Base-by-base conservation (phyloP, 805 yeast species). In the Komagataella pseudopastoris region DNA sequence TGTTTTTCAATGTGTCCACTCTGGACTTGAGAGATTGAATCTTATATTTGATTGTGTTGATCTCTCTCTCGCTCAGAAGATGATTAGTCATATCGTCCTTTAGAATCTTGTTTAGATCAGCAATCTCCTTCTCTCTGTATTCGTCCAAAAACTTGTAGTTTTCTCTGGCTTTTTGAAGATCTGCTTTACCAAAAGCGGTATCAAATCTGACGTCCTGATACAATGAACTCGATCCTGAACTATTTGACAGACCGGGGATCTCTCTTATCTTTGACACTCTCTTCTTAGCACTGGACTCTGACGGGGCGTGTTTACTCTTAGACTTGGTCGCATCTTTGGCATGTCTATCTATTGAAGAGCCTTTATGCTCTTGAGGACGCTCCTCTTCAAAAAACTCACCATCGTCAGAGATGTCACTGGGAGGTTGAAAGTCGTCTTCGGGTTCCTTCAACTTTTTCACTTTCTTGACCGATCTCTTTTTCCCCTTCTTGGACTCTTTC, bases 141-240 rank as follows among this genome's bases (percentile, higher is more conserved):
- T 85, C 89, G 64, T 89, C 96, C 53, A 93, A 68, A 62, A 93
- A 93, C 47, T 79, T 76, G 68, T 93, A 93, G 60, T 91, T 83
- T 59, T 80, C 78, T 54, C 97, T 73, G 16, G 86, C 77, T 53
- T 74, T 72, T 36, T 72, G 69, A 53, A 77, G 67, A 62, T 90
- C 91, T 1, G 93, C 87, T 58, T 80, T 84, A 52, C 98, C 98
- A 56, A 80, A 80, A 0, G 96, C 89, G 2, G 91, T 77, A 65
- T 93, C 96, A 63, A 93, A 93, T 58, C 99, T 74, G 39, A 95
- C 83, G 68, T 93, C 99, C 49, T 78, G 75, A 62, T 85, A 83
- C 24, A 83, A 66, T 14, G 70, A 71, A 14, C 64, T 59, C 50
- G 64, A 59, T 52, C 67, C 62, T 16, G 22, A n/a, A 8, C 36